Conservation (phyloP, 2,329 filamentous ascomycete genomes). For the Metarhizium brunneum region DNA sequence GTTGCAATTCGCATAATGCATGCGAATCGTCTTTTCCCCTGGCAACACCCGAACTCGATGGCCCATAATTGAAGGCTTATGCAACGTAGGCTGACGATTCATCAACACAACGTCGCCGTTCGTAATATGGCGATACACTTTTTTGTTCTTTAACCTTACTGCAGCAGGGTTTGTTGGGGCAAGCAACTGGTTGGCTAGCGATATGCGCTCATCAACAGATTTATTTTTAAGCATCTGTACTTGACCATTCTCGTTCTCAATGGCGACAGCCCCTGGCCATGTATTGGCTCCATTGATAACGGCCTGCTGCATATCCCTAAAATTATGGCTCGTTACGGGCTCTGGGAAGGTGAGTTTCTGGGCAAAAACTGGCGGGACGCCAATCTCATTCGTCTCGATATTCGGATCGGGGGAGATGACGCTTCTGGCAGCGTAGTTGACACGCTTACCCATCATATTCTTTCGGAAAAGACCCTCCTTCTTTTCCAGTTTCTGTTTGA, state of each 20-base stretch:
- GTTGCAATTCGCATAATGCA: conserved; percentile 99
- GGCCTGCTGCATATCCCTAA: conserved; percentile 88
- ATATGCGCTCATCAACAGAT: conserved; percentile 76
- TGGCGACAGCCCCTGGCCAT: conserved; percentile 89
- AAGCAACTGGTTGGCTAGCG: conserved; percentile 85
- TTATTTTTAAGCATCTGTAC: conserved; percentile 83
- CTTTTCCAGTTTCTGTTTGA: conserved; percentile 97
- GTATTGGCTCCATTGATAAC: conserved; percentile 90
- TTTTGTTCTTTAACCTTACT: conserved; percentile 70
- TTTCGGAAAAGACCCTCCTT: conserved; percentile 97
- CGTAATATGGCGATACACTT: conserved; percentile 90
- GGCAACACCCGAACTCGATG: conserved; percentile 87
- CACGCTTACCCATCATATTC: conserved; percentile 99
- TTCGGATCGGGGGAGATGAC: conserved; percentile 98
- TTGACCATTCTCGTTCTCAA: conserved; percentile 92
- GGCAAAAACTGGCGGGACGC: conserved; percentile 95
- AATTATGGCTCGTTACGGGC: conserved; percentile 95
- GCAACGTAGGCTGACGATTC: conserved; percentile 96
- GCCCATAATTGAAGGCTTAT: conserved; percentile 99
- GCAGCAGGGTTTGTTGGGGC: conserved; percentile 50
- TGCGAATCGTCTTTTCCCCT: conserved; percentile 93
- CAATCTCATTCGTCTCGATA: conserved; percentile 98
- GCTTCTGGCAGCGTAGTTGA: conserved; percentile 94
- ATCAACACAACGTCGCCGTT: conserved; percentile 97
- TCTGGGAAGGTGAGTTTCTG: conserved; percentile 94